These are phyloP conservation scores for Phytophthora parvispora DNA, from an alignment of 352 stramenopile genomes.

Conservation along the genomic window DNA sequence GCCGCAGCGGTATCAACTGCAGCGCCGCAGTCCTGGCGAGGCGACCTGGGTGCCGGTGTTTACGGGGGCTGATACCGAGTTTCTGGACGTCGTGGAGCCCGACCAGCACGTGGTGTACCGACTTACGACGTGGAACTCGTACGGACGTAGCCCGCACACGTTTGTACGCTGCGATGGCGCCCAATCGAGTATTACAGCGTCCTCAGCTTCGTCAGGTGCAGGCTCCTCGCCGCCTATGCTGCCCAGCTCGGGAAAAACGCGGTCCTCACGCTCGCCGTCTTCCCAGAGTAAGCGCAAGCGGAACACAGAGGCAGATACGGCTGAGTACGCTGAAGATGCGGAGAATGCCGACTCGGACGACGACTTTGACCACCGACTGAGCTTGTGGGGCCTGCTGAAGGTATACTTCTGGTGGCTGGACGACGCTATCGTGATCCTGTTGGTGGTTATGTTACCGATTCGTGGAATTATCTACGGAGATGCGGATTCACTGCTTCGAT, in stretches of 20 bases:
- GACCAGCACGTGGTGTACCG: slow-evolving; percentile 77
- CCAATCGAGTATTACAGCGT: slow-evolving; percentile 4
- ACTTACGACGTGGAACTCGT: slow-evolving; percentile 87
- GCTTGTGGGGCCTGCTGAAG: slow-evolving; percentile 63
- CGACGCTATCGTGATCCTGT: slow-evolving; percentile 77
- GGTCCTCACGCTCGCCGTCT: slow-evolving; percentile 32
- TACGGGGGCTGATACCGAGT: slow-evolving; percentile 74
- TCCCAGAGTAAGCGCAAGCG: slow-evolving; percentile 28
- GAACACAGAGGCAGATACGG: neutral
- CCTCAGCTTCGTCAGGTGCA: slow-evolving; percentile 13
- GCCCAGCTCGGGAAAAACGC: slow-evolving; percentile 29
- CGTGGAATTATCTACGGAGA: slow-evolving; percentile 88
- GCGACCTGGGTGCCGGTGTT: slow-evolving; percentile 68
- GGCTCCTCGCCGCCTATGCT: slow-evolving; percentile 10
- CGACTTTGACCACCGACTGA: slow-evolving; percentile 20
- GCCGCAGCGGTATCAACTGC: slow-evolving; percentile 75
- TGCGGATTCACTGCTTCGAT: slow-evolving; percentile 73
- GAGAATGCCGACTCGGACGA: slow-evolving; percentile 6
- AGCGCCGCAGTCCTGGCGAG: slow-evolving; percentile 72
- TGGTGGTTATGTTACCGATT: slow-evolving; percentile 83
- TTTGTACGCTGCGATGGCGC: slow-evolving; percentile 68
- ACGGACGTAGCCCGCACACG: slow-evolving; percentile 69
- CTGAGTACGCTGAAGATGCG: slow-evolving; percentile 13
- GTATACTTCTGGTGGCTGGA: slow-evolving; percentile 90
- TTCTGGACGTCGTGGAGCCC: slow-evolving; percentile 69